Evolutionary conservation across 768 basidiomycete species (phyloP), one percentile per base, ranked within the genome.

Genomic region (Boletus sp.): DNA sequence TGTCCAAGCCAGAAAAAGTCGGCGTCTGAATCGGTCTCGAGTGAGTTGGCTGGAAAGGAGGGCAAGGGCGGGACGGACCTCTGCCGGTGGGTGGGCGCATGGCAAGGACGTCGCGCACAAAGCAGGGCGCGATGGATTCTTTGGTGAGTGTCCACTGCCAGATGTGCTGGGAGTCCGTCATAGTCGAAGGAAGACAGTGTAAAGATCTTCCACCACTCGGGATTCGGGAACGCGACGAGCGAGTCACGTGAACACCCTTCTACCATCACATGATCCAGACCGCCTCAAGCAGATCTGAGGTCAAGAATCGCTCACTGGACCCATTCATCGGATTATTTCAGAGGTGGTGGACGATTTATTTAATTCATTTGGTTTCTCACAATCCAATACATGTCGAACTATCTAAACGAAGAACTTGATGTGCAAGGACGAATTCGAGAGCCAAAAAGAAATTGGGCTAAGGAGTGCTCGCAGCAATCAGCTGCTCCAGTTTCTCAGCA

Each of bases 1-100:
- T 83, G 71, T 10, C 87, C 86, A 14, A 92, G 70, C 85, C 86
- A 85, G 66, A 78, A 90, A 58, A 83, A 87, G 52, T 88, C 85
- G 34, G 65, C 59, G 10, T 73, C 85, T 84, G 42, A 15, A 1
- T 27, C 25, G 27, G 25, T 27, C 11, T 41, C 46, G 41, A 14
- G 17, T 40, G 37, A 45, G 51, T 48, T 23, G 34, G 15, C 30
- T 11, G 30, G 3, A 37, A 17, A 3, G 38, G 43, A 21, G 14
- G 4, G 29, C 5, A 13, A 17, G 13, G 21, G 43, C 59, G 7
- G 14, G 10, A 51, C 49, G 29, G 7, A 67, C 76, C 76, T 71
- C 65, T 66, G 19, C 57, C 58, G 17, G 53, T 53, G 40, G 72
- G 70, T 32, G 73, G 69, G 54, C 64, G 75, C 80, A 84, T 77